Evolutionary conservation across 2,329 filamentous ascomycete genomes (phyloP).

Genomic region (Metarhizium album): DNA sequence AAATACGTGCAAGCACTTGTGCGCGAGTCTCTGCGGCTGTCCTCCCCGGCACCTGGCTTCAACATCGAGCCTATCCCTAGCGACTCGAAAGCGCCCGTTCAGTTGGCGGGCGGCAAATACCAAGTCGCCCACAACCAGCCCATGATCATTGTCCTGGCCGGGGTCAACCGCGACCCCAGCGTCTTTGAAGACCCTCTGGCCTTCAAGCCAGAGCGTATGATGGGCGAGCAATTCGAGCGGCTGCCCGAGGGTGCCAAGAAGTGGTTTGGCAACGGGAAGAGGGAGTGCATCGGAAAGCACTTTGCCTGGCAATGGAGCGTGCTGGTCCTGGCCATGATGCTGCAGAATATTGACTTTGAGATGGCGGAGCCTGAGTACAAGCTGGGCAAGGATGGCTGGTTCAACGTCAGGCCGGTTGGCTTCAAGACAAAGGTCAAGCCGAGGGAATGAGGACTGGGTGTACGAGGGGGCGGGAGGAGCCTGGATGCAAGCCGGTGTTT

Average conservation of each 20-base stretch:
- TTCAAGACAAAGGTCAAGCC: conserved; percentile 33
- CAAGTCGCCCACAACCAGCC: conserved; percentile 36
- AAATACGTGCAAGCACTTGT: conserved; percentile 43
- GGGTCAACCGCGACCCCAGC: conserved; percentile 37
- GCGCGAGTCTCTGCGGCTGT: conserved; percentile 43
- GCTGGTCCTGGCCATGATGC: conserved; percentile 30
- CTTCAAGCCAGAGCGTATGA: conserved; percentile 39
- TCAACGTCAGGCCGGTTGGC: conserved; percentile 37
- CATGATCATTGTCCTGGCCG: conserved; percentile 38
- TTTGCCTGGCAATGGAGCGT: conserved; percentile 37
- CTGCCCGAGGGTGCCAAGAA: conserved; percentile 35
- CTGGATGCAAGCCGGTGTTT: neutral
- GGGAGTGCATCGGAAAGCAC: conserved; percentile 40
- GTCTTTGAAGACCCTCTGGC: conserved; percentile 36
- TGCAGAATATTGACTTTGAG: conserved; percentile 36
- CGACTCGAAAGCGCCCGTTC: conserved; percentile 31
- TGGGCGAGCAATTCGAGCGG: conserved; percentile 30
- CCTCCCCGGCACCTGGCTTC: conserved; percentile 42
- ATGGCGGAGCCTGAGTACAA: conserved; percentile 27
- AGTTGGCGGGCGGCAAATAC: conserved; percentile 37
- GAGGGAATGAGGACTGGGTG: conserved; percentile 13
- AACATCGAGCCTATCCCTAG: conserved; percentile 37
- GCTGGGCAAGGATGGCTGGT: conserved; percentile 39
- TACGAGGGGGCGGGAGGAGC: neutral
- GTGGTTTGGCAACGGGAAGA: conserved; percentile 41